Percentiles rank a stretch among this genome's conserved stretches.
Evolutionary conservation across 495 filamentous ascomycete genomes (phyloP).

Genomic region (Annulohypoxylon bovei): DNA sequence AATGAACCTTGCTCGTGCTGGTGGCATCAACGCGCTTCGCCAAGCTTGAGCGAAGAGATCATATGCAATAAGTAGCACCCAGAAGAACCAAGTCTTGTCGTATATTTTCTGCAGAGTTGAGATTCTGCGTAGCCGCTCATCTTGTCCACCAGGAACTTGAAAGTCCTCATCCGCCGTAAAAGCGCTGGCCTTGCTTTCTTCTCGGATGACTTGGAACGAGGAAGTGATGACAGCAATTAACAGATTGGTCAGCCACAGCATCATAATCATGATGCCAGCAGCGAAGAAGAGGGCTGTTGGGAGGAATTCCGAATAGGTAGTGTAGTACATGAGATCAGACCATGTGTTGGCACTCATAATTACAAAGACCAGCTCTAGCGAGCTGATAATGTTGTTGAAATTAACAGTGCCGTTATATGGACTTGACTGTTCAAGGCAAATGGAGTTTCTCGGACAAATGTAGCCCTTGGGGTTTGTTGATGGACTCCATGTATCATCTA

Average conservation of each 20-base stretch:
- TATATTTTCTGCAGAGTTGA: conserved; percentile 74
- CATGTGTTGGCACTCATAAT: conserved; percentile 99
- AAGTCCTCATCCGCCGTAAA: conserved; percentile 80
- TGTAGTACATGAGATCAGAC: conserved; percentile 91
- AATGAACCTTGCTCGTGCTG: conserved; percentile 58
- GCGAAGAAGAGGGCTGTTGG: conserved; percentile 86
- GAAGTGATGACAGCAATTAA: conserved; percentile 98
- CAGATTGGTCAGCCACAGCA: conserved; percentile 95
- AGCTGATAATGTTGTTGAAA: conserved; percentile 94
- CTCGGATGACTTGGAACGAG: conserved; percentile 97
- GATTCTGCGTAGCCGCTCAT: conserved; percentile 56
- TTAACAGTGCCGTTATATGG: conserved; percentile 89
- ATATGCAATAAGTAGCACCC: conserved; percentile 81
- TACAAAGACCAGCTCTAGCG: conserved; percentile 95
- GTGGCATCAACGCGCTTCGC: conserved; percentile 77
- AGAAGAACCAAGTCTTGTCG: conserved; percentile 77
- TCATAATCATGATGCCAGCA: conserved; percentile 88
- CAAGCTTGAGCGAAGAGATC: conserved; percentile 79
- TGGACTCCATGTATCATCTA: conserved; percentile 54
- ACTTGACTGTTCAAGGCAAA: conserved; percentile 80
- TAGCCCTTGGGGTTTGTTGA: conserved; percentile 79
- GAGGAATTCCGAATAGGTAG: conserved; percentile 89
- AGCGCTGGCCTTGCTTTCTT: conserved; percentile 93
- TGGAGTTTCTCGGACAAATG: conserved; percentile 82
- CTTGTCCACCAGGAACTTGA: conserved; percentile 52